Percentiles rank a stretch among this genome's conserved stretches.
These are phyloP conservation scores for Arachis monticola DNA, from an alignment of 331 rosid genomes.

Conservation along the genomic window DNA sequence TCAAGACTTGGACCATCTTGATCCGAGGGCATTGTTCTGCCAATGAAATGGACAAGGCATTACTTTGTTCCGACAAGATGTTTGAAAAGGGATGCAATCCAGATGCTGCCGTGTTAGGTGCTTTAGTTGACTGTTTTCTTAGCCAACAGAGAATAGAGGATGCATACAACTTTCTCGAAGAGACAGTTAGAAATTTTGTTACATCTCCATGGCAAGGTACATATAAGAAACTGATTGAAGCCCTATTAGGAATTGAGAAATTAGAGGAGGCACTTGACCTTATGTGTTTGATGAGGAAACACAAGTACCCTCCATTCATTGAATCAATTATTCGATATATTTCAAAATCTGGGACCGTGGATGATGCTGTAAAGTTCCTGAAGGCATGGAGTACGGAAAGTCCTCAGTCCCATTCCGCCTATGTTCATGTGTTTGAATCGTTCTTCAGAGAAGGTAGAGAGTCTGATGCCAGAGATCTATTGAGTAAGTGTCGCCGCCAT, in stretches of 20 bases:
- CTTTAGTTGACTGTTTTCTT: constrained; percentile 65
- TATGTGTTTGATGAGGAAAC: constrained; percentile 69
- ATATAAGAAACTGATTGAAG: constrained; percentile 61
- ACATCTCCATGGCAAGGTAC: constrained; percentile 82
- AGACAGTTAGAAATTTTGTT: constrained; percentile 53
- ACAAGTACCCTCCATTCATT: constrained; percentile 60
- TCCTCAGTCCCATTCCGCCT: constrained; percentile 42
- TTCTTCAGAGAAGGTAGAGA: constrained; percentile 74
- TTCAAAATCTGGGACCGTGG: constrained; percentile 50
- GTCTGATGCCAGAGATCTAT: constrained; percentile 78
- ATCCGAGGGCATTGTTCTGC: constrained; percentile 85
- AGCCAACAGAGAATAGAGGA: constrained; percentile 56
- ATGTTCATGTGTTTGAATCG: constrained; percentile 64
- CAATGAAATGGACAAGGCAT: constrained; percentile 64
- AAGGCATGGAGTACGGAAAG: constrained; percentile 48
- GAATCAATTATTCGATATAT: constrained; percentile 66
- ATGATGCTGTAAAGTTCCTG: constrained; percentile 73
- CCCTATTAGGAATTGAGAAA: constrained; percentile 58
- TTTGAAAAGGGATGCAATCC: constrained; percentile 57
- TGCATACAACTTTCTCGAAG: constrained; percentile 61
- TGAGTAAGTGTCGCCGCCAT: constrained; percentile 70
- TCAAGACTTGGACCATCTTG: constrained; percentile 90
- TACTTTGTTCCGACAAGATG: constrained; percentile 72
- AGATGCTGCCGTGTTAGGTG: constrained; percentile 76
- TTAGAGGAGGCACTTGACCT: constrained; percentile 78